Evolutionary conservation across 306 rosid species (phyloP).

Genomic region (Pueraria montana): DNA sequence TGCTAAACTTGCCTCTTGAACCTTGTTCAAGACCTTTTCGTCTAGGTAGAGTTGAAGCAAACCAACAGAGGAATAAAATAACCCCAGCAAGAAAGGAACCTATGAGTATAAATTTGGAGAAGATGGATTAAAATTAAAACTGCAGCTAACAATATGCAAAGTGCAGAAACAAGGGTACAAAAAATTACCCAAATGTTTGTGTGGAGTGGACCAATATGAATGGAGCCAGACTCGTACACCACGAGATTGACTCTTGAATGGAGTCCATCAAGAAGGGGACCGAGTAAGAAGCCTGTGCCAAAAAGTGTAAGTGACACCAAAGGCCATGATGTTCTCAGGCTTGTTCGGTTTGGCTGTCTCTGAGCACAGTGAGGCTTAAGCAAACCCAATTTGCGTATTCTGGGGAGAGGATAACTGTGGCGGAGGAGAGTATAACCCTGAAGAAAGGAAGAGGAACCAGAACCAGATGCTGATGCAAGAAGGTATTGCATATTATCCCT

Average conservation of each 20-base stretch:
- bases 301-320: constrained; percentile 67
- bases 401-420: constrained; percentile 37
- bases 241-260: constrained; percentile 87
- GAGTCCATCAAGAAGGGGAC: constrained; percentile 86
- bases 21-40: constrained; percentile 53
- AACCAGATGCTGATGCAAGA: constrained; percentile 49
- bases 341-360: constrained; percentile 46
- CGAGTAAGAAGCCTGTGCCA: constrained; percentile 72
- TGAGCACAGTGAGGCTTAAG: constrained; percentile 53
- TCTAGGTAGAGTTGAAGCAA: constrained; percentile 76
- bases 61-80: constrained; percentile 79
- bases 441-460: constrained; percentile 48
- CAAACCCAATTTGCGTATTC: constrained; percentile 25
- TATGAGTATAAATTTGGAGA: constrained; percentile 38
- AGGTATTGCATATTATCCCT: constrained; percentile 61
- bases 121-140: background rate
- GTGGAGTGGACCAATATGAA: constrained; percentile 68
- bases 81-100: constrained; percentile 86
- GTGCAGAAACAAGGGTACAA: background rate
- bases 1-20: constrained; percentile 53
- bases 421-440: constrained; percentile 27
- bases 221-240: constrained; percentile 66
- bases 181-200: constrained; percentile 65
- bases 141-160: background rate
- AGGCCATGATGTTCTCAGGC: constrained; percentile 63